Base-by-base conservation (phyloP, 176 grass and related monocot genomes). In the Carex pumila region DNA sequence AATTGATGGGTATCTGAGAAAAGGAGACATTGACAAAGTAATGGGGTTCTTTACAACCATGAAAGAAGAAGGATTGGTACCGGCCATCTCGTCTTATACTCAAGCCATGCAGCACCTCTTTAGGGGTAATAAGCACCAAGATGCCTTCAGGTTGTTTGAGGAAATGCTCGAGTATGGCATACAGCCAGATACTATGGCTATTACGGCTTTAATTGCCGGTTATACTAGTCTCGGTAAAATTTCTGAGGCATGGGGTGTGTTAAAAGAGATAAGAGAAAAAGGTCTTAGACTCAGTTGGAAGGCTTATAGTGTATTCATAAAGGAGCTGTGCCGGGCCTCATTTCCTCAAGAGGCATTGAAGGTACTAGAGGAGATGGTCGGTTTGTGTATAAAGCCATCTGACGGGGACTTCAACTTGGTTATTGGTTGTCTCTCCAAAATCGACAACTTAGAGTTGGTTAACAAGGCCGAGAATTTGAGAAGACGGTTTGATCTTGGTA, bases 81-180 rank as follows among this genome's bases (percentile, higher is more conserved):
- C 92, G 19, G 61, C 82, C 49, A 52, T 87, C 53, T 94, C 90
- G 54, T 86, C 88, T 86, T 97, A 94, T 90, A 97, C 92, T 88
- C 90, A 94, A 66, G 72, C 91, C 34, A 92, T 97, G 82, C 92
- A 97, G 39, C 83, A 92, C 66, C 76, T 97, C 22, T 97, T 94
- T 81, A 73, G 56, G 62, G 81, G 71, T 12, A 79, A 92, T 71
- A 88, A 83, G 83, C 90, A 86, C 62, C 45, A 86, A 87, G 85
- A 85, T 83, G 92, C 88, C 15, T 94, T 87, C 59, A 63, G 84
- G 19, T 77, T 97, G 62, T 94, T 89, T 71, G 88, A 90, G 52
- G 90, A 94, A 55, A 97, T 94, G 92, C 79, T 86, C 39, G 81
- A 87, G 79, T 55, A 65, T 59, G 63, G 87, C 72, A 85, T 94